Base-by-base conservation (phyloP, 345 rosid species). In the Erucastrum elatum region DNA sequence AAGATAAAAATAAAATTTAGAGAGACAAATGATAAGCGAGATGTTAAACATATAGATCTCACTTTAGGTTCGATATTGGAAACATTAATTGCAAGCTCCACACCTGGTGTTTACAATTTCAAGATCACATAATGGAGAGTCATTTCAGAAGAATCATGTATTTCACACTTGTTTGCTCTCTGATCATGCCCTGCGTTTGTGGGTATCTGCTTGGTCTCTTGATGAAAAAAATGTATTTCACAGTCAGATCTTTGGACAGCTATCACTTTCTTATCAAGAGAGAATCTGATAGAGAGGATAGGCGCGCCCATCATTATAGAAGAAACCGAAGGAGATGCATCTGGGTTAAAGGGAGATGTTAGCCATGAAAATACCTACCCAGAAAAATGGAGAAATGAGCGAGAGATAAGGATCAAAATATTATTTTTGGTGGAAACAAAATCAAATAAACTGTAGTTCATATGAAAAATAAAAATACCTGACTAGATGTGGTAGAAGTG, bases 101-200 rank as follows among this genome's bases (percentile, higher is more conserved):
- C 69, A 95, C 98, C 99, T 95, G 82, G 88, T 93, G 85, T 95
- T 93, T 41, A 95, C 91, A 68, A 93, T 79, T 16, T 89, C 98
- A 77, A 96, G 83, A 81, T 96, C 90, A 74, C 94, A 88, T 59
- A 84, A 80, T 1, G 94, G 91, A 84, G 96, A 91, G 84, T 96
- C 99, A 17, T 94, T 91, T 97, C 98, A 96, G 81, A 95, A 92
- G 83, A 91, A 91, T 66, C 98, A 93, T 87, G 78, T 21, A 21
- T 21, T 21, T 21, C 21, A 21, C 21, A 21, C 21, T 21, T 21
- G 21, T 21, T 21, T 21, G 21, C 21, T 21, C 85, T 88, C 98
- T 60, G 96, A 89, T 75, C 90, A 97, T 64, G 88, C 68, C 81
- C 80, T 90, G 86, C 91, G 89, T 74, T 63, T 87, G 64, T 91